Evolutionary conservation across 2,329 filamentous ascomycete genomes (phyloP).

Genomic region (Chrysosporium keratinophilum): DNA sequence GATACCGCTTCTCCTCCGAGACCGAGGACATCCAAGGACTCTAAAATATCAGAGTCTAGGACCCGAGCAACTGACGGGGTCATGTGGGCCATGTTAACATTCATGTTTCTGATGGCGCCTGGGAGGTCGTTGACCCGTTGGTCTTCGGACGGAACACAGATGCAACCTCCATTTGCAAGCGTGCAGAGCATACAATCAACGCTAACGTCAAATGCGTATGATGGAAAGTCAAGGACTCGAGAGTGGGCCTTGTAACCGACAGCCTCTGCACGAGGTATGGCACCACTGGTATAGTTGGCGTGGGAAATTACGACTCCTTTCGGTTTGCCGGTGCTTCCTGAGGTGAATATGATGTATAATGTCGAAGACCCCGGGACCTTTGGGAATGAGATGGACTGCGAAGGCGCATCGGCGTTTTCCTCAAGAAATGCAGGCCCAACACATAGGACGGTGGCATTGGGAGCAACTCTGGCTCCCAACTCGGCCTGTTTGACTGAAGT

Average conservation of each 20-base stretch:
- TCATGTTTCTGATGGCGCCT: conserved; percentile 41
- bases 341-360: conserved; percentile 52
- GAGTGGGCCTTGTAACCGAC: conserved; percentile 42
- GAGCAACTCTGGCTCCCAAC: conserved; percentile 10
- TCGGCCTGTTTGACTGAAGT: conserved; percentile 14
- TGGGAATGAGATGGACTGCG: neutral
- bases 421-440: conserved; percentile 8
- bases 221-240: conserved; percentile 47
- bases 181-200: conserved; percentile 29
- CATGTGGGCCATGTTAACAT: conserved; percentile 47
- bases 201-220: conserved; percentile 15
- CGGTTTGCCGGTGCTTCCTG: conserved; percentile 44
- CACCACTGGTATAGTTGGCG: conserved; percentile 47
- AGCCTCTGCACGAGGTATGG: conserved; percentile 43
- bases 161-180: conserved; percentile 46
- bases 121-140: conserved; percentile 43
- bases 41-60: conserved; percentile 34
- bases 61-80: conserved; percentile 50
- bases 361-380: conserved; percentile 14
- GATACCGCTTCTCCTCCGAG: conserved; percentile 39
- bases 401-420: neutral
- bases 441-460: conserved; percentile 7
- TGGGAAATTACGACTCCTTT: conserved; percentile 56
- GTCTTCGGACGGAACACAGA: conserved; percentile 47
- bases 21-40: conserved; percentile 32